Evolutionary conservation across 257 asterid genomes (phyloP).

Genomic region (Buddleja alternifolia): DNA sequence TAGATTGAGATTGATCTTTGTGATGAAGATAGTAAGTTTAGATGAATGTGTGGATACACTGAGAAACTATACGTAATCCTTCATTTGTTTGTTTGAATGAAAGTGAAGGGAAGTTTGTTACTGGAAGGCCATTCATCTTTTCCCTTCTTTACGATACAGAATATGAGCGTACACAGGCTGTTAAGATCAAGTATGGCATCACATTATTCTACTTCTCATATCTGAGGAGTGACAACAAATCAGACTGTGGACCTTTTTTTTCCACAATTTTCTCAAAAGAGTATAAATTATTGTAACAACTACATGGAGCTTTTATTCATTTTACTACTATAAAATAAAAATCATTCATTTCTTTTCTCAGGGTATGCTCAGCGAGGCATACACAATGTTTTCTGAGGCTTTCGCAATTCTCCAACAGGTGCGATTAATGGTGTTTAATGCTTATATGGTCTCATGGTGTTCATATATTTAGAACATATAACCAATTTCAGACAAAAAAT

Average conservation of each 20-base stretch:
- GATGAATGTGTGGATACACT: neutral
- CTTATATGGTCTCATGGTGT: slow-evolving; percentile 20
- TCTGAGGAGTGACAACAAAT: neutral
- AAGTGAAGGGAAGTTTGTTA: neutral
- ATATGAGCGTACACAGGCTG: neutral
- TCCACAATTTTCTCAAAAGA: neutral
- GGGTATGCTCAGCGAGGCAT: slow-evolving; percentile 96
- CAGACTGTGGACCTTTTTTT: neutral
- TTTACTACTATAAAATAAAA: neutral
- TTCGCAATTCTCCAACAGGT: slow-evolving; percentile 97
- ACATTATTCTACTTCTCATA: slow-evolving; percentile 2
- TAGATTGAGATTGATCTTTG: neutral
- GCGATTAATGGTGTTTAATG: neutral
- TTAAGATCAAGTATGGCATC: neutral
- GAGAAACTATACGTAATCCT: neutral
- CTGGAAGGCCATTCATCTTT: neutral
- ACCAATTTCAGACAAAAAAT: slow-evolving; percentile 21
- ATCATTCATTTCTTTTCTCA: slow-evolving; percentile 21
- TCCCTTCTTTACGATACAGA: neutral
- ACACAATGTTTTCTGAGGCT: slow-evolving; percentile 84
- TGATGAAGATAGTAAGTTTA: neutral
- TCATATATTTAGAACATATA: neutral
- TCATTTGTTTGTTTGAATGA: slow-evolving; percentile 17
- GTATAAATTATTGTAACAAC: neutral
- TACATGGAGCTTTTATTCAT: neutral